Evolutionary conservation across 805 yeast genomes (phyloP).

Genomic region (Cyberlindnera veronae): DNA sequence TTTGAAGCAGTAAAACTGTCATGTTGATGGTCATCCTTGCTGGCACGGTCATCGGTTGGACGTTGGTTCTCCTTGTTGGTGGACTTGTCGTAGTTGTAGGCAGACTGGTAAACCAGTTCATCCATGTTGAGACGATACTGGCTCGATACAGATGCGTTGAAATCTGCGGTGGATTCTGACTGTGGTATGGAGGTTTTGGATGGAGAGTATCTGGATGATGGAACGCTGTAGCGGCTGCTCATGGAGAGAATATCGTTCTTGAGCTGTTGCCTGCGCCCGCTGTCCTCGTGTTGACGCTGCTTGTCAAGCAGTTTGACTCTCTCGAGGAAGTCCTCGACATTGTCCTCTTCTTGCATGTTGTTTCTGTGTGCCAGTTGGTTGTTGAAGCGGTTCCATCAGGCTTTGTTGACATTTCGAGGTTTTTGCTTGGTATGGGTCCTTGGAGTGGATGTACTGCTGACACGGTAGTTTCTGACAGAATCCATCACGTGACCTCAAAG

Average conservation of each 20-base stretch:
- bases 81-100: conserved; percentile 54
- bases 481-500: too few species aligned
- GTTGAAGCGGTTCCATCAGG: background rate
- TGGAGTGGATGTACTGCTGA: too few species aligned
- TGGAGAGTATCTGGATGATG: background rate
- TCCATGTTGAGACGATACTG: conserved; percentile 41
- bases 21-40: background rate
- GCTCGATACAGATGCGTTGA: conserved; percentile 35
- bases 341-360: conserved; percentile 5
- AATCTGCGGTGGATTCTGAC: conserved; percentile 17
- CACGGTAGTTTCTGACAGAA: too few species aligned
- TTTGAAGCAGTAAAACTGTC: background rate
- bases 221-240: background rate
- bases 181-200: conserved; percentile 2
- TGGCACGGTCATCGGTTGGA: background rate
- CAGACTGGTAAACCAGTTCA: conserved; percentile 53
- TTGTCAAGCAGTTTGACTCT: conserved; percentile 16
- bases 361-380: background rate
- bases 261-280: conserved; percentile 5
- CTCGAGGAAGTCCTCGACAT: conserved; percentile 16
- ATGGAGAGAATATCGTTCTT: conserved; percentile 1
- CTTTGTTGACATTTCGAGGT: conserved; percentile 4
- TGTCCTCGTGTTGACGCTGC: conserved; percentile 8
- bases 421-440: background rate
- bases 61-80: conserved; percentile 2